Evolutionary conservation across 2,329 filamentous ascomycete species (phyloP).

Genomic region (Domatiomyces catenatus): DNA sequence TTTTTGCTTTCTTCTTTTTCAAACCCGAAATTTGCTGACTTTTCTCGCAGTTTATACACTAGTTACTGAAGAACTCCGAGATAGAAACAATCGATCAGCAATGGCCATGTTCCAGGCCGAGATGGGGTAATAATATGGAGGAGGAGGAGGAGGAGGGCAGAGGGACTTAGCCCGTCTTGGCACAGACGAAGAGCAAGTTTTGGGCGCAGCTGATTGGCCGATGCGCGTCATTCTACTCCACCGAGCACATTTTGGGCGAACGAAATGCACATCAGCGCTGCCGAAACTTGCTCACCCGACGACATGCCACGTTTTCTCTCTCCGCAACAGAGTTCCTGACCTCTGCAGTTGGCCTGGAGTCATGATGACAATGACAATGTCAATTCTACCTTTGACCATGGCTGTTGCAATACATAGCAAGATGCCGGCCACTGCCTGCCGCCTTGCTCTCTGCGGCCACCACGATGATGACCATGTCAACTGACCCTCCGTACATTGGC

Average conservation of each 20-base stretch:
- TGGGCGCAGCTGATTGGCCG: neutral
- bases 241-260: neutral
- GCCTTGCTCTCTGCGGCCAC: neutral
- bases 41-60: too few relatives aligned
- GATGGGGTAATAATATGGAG: too few relatives aligned
- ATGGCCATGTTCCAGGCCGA: too few relatives aligned
- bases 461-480: neutral
- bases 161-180: too few relatives aligned
- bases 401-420: too few relatives aligned
- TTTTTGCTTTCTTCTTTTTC: too few relatives aligned
- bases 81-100: too few relatives aligned
- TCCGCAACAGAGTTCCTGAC: neutral
- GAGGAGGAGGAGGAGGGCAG: neutral
- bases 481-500: neutral
- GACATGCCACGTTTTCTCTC: neutral
- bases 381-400: neutral
- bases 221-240: too few relatives aligned
- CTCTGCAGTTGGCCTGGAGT: too few relatives aligned
- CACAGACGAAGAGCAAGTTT: neutral
- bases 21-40: too few relatives aligned
- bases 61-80: too few relatives aligned
- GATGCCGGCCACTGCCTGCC: neutral
- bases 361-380: too few relatives aligned
- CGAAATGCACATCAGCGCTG: neutral
- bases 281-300: neutral